A percentile compares a stretch with the other conserved stretches of the same genome.
Evolutionary conservation across 495 filamentous ascomycete genomes (phyloP).

Genomic region (Podospora anserina): DNA sequence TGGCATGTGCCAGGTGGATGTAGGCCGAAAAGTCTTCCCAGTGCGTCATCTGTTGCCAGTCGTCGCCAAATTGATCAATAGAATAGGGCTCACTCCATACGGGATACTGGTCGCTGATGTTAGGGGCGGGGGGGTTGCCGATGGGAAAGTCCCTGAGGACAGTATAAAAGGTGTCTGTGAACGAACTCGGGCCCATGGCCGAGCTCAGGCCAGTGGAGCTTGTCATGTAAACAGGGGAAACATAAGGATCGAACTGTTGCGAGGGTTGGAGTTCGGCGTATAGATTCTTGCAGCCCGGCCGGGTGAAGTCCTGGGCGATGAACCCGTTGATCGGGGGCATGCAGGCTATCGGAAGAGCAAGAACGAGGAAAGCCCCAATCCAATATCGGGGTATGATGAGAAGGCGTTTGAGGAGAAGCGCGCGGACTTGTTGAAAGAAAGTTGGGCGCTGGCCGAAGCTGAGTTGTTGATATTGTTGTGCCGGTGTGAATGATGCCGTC

Average conservation of each 20-base stretch:
- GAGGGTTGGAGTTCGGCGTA: not conserved
- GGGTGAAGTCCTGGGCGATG: conserved; percentile 5
- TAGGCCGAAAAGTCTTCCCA: not conserved
- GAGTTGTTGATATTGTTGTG: conserved; percentile 6
- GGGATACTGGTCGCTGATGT: not conserved
- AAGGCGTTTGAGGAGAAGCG: conserved; percentile 22
- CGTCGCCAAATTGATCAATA: not conserved
- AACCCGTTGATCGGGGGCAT: conserved; percentile 24
- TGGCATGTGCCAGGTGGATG: not conserved
- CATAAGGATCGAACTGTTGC: not conserved
- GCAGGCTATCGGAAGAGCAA: conserved; percentile 22
- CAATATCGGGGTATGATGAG: conserved; percentile 23
- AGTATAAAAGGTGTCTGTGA: not conserved
- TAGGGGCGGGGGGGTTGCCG: not conserved
- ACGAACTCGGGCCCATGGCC: not conserved
- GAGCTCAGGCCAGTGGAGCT: not conserved
- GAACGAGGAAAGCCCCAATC: conserved; percentile 18
- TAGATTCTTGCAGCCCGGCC: conserved; percentile 11
- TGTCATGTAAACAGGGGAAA: not conserved
- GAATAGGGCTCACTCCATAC: not conserved
- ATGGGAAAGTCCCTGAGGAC: not conserved
- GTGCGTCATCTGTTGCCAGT: not conserved
- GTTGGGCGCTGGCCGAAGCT: conserved; percentile 17
- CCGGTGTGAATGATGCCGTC: conserved; percentile 5
- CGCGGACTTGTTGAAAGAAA: conserved; percentile 20